Evolutionary conservation across 139 green algal genomes (phyloP).

Genomic region (Axilococcus clingmanii): DNA sequence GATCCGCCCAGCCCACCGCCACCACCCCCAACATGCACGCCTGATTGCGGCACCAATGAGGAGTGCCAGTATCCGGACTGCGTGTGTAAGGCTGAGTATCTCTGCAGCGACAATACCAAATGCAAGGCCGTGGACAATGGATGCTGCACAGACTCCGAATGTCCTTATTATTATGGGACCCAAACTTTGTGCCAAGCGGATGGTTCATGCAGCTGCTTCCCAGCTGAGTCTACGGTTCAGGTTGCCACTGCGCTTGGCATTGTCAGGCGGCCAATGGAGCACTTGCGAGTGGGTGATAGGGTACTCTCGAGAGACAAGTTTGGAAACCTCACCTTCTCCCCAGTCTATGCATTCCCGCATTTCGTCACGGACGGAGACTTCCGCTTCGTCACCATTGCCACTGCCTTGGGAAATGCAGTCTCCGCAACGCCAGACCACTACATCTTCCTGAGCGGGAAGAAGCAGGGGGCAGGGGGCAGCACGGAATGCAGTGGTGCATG

Average conservation of each 20-base stretch:
- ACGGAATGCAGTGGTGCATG: background rate
- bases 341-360: background rate
- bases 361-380: background rate
- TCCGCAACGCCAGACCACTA: slow-evolving; percentile 2
- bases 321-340: background rate
- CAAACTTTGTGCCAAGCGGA: no score
- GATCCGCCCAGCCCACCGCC: no score
- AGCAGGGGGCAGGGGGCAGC: background rate
- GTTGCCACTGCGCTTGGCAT: background rate
- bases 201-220: background rate
- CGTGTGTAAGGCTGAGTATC: no score
- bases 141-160: no score
- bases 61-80: no score
- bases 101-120: no score
- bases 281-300: background rate
- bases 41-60: no score
- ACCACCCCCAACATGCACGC: no score
- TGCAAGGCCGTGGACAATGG: no score
- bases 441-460: background rate
- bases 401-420: background rate
- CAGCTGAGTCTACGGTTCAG: background rate
- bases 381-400: background rate
- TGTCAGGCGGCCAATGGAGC: background rate
- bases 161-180: no score
- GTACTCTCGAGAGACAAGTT: background rate